These are phyloP conservation scores for Osmanthus fragrans DNA, from an alignment of 257 asterid species.

Conservation along the genomic window DNA sequence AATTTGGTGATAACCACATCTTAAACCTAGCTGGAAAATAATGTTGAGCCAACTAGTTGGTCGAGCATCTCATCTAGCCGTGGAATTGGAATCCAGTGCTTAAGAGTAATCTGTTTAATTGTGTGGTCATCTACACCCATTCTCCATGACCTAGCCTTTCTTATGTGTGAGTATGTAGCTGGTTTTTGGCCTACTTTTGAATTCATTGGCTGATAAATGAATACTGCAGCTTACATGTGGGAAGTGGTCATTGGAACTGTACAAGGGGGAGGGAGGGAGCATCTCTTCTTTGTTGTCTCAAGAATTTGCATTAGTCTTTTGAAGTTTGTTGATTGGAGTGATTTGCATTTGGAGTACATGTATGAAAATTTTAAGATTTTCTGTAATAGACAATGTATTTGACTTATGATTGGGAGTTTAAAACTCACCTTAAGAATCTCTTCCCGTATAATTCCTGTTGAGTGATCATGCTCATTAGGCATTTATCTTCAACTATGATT, in stretches of 20 bases:
- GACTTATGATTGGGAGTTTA: background rate
- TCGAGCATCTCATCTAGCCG: no score
- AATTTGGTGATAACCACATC: no score
- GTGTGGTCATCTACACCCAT: no score
- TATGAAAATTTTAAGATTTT: constrained; percentile 4
- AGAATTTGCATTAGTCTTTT: background rate
- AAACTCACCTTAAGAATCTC: background rate
- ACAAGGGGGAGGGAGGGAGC: background rate
- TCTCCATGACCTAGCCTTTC: no score
- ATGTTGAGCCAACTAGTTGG: no score
- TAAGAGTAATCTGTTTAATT: no score
- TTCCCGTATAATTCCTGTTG: no score
- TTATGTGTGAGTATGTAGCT: background rate
- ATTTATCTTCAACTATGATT: background rate
- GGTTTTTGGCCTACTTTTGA: background rate
- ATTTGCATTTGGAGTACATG: constrained; percentile 9
- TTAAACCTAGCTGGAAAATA: no score
- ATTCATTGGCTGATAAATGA: background rate
- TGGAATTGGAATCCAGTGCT: no score
- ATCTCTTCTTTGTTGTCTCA: no score
- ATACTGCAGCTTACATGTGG: background rate
- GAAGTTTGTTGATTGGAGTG: constrained; percentile 13
- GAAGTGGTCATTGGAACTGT: background rate
- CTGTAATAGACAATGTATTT: background rate
- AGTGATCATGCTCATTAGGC: background rate